Percentiles rank a stretch among this genome's conserved stretches.
phyloP scores from a whole-genome alignment of 768 basidiomycete genomes.

The Tulasnella sp. region DNA sequence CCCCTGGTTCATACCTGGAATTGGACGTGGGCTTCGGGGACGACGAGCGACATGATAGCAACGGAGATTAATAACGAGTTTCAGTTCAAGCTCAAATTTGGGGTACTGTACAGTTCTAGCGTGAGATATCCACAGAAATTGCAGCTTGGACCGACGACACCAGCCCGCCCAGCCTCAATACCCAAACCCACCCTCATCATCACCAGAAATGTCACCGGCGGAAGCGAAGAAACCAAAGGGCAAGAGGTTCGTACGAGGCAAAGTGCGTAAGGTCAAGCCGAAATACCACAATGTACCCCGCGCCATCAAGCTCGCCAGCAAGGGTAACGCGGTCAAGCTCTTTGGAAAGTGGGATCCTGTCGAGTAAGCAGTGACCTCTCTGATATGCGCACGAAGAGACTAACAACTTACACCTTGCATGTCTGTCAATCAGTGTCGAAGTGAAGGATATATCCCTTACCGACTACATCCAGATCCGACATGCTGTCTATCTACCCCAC shows the following conservation, averaged over 20 bases:
- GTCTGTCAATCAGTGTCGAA: slow-evolving; percentile 56
- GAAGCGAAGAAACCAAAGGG: too few species aligned
- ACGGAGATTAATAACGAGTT: neutral
- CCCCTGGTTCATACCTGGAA: slow-evolving; percentile 57
- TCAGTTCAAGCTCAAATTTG: neutral
- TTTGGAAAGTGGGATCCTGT: slow-evolving; percentile 99
- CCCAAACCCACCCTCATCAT: too few species aligned
- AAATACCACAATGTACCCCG: slow-evolving; percentile 43
- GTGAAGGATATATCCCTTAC: slow-evolving; percentile 98
- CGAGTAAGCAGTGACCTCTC: slow-evolving; percentile 53
- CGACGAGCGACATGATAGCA: slow-evolving; percentile 87
- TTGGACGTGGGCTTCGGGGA: slow-evolving; percentile 90
- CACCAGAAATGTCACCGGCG: too few species aligned
- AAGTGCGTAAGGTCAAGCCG: too few species aligned
- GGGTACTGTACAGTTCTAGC: too few species aligned
- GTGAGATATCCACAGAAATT: too few species aligned
- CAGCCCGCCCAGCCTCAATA: too few species aligned
- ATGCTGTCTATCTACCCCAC: slow-evolving; percentile 95
- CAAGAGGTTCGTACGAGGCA: too few species aligned
- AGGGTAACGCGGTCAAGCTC: slow-evolving; percentile 70
- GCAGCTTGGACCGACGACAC: too few species aligned
- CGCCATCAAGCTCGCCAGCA: slow-evolving; percentile 70
- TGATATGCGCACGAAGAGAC: neutral
- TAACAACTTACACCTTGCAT: neutral
- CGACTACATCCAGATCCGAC: slow-evolving; percentile 98